Evolutionary conservation across 192 early-diverging fungal genomes (phyloP).

Genomic region (Diversispora epigaea): DNA sequence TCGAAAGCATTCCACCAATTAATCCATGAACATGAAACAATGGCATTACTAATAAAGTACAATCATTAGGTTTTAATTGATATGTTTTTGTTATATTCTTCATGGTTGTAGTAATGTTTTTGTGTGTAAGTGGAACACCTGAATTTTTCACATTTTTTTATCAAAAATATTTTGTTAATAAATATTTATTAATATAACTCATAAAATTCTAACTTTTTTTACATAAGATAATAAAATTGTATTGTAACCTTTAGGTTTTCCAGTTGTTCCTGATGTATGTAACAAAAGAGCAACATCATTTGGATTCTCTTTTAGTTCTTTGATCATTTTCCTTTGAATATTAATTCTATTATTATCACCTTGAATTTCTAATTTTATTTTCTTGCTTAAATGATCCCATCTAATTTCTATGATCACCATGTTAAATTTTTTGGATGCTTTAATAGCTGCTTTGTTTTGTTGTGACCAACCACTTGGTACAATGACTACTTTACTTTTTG

Average conservation of each 20-base stretch:
- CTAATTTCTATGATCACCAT: conserved; percentile 59
- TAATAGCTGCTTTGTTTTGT: conserved; percentile 53
- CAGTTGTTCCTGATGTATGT: conserved; percentile 83
- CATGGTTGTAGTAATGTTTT: conserved; percentile 70
- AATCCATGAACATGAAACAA: conserved; percentile 87
- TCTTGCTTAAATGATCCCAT: conserved; percentile 43
- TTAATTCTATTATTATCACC: neutral
- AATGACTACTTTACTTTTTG: conserved; percentile 61
- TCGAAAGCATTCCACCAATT: conserved; percentile 70
- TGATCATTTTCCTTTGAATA: too few relatives aligned
- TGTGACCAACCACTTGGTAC: conserved; percentile 53
- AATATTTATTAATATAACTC: too few relatives aligned
- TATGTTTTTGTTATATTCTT: conserved; percentile 74
- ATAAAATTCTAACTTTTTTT: too few relatives aligned
- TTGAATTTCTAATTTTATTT: conserved; percentile 27
- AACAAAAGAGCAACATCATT: conserved; percentile 71
- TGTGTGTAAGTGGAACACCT: conserved; percentile 80
- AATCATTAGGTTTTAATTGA: conserved; percentile 55
- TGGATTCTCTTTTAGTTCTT: conserved; percentile 38
- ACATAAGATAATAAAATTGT: too few relatives aligned
- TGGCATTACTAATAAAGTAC: conserved; percentile 79
- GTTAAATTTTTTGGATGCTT: conserved; percentile 51
- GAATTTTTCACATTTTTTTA: neutral
- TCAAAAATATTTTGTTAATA: neutral
- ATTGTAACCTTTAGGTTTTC: conserved; percentile 67